Percentiles rank a stretch among this genome's conserved stretches.
These are phyloP conservation scores for Podaxis carcinomalis DNA, from an alignment of 768 basidiomycete genomes.

Conservation along the genomic window DNA sequence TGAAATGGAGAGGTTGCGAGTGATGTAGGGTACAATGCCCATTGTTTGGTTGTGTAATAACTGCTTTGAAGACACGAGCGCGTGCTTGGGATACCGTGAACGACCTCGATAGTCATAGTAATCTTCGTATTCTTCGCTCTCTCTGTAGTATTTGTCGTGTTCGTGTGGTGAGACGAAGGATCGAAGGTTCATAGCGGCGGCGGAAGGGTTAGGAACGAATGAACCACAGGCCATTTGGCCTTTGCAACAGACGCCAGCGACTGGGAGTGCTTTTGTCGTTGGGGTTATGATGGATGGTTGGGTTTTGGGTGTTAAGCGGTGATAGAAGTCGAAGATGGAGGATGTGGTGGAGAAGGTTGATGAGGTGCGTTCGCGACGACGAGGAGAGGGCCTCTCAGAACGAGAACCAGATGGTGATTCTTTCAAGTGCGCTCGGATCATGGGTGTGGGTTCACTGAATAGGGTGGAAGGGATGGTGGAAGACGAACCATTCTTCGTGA, in stretches of 20 bases:
- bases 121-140: not conserved
- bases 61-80: not conserved
- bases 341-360: not conserved
- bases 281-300: not conserved
- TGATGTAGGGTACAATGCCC: not conserved
- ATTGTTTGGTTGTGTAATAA: not conserved
- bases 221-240: not conserved
- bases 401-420: not conserved
- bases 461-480: not conserved
- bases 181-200: not conserved
- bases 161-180: not conserved
- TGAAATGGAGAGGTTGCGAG: not conserved
- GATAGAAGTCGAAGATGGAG: not conserved
- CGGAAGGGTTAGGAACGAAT: not conserved
- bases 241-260: not conserved
- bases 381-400: not conserved
- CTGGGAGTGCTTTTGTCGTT: not conserved
- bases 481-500: not conserved
- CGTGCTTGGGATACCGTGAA: not conserved
- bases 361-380: not conserved
- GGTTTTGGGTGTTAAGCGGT: not conserved
- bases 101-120: not conserved
- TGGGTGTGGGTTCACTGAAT: not conserved
- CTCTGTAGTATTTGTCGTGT: not conserved
- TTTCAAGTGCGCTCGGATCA: not conserved